These are phyloP conservation scores for Fusarium burgessii DNA, from an alignment of 2,329 filamentous ascomycete genomes.

Conservation along the genomic window DNA sequence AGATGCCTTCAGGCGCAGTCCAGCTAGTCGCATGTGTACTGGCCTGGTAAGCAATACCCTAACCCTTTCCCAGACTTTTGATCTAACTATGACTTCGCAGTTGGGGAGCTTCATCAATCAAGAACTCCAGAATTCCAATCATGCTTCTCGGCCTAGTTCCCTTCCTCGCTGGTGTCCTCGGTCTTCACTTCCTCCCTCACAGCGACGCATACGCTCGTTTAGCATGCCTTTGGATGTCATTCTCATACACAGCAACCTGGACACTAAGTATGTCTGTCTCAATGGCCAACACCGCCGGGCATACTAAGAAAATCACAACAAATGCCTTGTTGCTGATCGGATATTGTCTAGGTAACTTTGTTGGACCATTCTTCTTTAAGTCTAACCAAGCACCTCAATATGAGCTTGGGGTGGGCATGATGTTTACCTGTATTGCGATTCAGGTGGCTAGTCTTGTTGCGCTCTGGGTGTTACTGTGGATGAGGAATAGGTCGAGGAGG, in stretches of 20 bases:
- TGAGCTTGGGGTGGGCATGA: slow-evolving; percentile 32
- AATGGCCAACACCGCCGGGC: slow-evolving; percentile 48
- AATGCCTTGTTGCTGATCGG: slow-evolving; percentile 62
- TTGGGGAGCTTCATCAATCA: slow-evolving; percentile 10
- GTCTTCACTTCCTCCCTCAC: slow-evolving; percentile 24
- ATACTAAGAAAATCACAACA: slow-evolving; percentile 57
- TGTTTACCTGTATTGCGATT: slow-evolving; percentile 34
- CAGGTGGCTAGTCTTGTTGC: slow-evolving; percentile 19
- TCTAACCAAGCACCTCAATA: slow-evolving; percentile 33
- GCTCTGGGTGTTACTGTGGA: slow-evolving; percentile 27
- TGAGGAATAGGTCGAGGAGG: slow-evolving; percentile 3
- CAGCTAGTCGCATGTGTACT: slow-evolving; percentile 27
- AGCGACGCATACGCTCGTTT: slow-evolving; percentile 37
- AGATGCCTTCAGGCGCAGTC: slow-evolving; percentile 38
- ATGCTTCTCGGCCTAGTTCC: slow-evolving; percentile 25
- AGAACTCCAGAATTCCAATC: slow-evolving; percentile 24
- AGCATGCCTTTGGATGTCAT: slow-evolving; percentile 47
- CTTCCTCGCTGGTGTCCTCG: slow-evolving; percentile 25
- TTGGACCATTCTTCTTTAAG: slow-evolving; percentile 56
- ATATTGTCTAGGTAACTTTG: slow-evolving; percentile 55
- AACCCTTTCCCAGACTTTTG: accelerated
- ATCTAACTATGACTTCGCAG: neutral
- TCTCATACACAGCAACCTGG: slow-evolving; percentile 45
- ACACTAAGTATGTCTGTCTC: slow-evolving; percentile 44
- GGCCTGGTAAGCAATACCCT: slow-evolving; percentile 27